A percentile compares a stretch with the other conserved stretches of the same genome.
Evolutionary conservation across 225 moss, liverwort and hornwort genomes (phyloP).

Genomic region (Takakia lepidozioides): DNA sequence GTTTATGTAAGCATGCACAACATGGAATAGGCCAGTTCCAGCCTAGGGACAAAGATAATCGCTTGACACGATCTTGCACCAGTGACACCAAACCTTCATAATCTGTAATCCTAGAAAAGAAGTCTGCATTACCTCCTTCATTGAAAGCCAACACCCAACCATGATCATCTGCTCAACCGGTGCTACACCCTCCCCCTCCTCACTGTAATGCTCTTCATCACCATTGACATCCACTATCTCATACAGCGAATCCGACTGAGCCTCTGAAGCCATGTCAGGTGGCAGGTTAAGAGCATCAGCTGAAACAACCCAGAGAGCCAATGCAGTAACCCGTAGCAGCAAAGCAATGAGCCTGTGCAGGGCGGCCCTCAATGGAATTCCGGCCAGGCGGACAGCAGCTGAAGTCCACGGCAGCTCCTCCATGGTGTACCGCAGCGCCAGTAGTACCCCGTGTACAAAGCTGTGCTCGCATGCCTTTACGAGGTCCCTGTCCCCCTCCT

Average conservation of each 20-base stretch:
- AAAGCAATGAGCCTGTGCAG: constrained; percentile 80
- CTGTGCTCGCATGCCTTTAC: constrained; percentile 92
- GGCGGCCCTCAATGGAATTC: constrained; percentile 37
- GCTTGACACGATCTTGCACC: too few relatives aligned
- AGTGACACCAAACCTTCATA: too few relatives aligned
- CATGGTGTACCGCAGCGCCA: constrained; percentile 86
- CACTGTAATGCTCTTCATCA: constrained; percentile 50
- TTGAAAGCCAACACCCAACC: constrained; percentile 99
- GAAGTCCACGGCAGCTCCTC: constrained; percentile 92
- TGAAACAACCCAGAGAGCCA: constrained; percentile 96
- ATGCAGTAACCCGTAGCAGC: constrained; percentile 70
- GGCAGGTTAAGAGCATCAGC: constrained; percentile 83
- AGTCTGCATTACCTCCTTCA: constrained; percentile 68
- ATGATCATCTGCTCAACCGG: constrained; percentile 97
- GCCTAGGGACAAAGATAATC: too few relatives aligned
- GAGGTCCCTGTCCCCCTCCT: constrained; percentile 81
- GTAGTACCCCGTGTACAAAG: constrained; percentile 94
- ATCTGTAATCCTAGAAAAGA: too few relatives aligned
- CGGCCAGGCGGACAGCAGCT: constrained; percentile 43
- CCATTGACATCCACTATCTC: constrained; percentile 20
- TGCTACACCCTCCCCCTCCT: constrained; percentile 61
- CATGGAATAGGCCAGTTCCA: too few relatives aligned
- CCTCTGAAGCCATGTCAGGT: constrained; percentile 40
- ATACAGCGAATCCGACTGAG: constrained; percentile 25
- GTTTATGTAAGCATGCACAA: too few relatives aligned